phyloP scores from a whole-genome alignment of 2,329 filamentous ascomycete species.

The Xenoacremonium recifei region DNA sequence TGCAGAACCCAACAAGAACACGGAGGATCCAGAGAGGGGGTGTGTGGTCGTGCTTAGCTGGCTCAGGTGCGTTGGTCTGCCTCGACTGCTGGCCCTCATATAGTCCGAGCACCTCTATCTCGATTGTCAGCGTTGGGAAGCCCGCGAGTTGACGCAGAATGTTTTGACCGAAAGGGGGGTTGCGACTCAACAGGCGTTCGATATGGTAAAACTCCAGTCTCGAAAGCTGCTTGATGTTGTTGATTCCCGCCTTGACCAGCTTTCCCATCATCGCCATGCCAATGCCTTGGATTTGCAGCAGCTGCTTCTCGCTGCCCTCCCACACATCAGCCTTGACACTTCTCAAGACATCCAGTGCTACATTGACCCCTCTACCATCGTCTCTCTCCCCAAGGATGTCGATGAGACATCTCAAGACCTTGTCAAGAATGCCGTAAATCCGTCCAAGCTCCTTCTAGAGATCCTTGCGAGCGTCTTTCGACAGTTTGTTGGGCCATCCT shows the following conservation, averaged over 20 bases:
- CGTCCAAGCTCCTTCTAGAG: conserved; percentile 29
- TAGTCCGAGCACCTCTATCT: conserved; percentile 31
- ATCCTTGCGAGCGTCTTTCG: conserved; percentile 29
- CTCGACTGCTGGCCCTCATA: conserved; percentile 1
- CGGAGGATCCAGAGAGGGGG: conserved; percentile 46
- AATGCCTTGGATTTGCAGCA: conserved; percentile 79
- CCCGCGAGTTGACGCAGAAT: conserved; percentile 61
- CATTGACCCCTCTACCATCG: conserved; percentile 66
- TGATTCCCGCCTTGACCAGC: conserved; percentile 68
- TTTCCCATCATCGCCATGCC: conserved; percentile 75
- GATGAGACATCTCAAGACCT: conserved; percentile 34
- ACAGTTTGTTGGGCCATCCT: conserved; percentile 55
- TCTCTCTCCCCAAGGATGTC: conserved; percentile 36
- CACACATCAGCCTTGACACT: conserved; percentile 73
- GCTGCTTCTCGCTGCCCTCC: conserved; percentile 78
- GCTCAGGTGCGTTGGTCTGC: not conserved
- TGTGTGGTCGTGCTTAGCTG: not conserved
- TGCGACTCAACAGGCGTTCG: conserved; percentile 72
- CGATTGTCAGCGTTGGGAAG: conserved; percentile 63
- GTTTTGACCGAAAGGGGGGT: conserved; percentile 78
- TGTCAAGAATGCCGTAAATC: conserved; percentile 34
- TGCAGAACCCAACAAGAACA: conserved; percentile 69
- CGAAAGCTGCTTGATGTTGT: conserved; percentile 68
- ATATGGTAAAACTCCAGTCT: conserved; percentile 67
- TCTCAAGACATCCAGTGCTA: conserved; percentile 74